Evolutionary conservation across 2,329 filamentous ascomycete genomes (phyloP), one percentile per base, ranked within the genome.

Genomic region (Hypocreales sp.): DNA sequence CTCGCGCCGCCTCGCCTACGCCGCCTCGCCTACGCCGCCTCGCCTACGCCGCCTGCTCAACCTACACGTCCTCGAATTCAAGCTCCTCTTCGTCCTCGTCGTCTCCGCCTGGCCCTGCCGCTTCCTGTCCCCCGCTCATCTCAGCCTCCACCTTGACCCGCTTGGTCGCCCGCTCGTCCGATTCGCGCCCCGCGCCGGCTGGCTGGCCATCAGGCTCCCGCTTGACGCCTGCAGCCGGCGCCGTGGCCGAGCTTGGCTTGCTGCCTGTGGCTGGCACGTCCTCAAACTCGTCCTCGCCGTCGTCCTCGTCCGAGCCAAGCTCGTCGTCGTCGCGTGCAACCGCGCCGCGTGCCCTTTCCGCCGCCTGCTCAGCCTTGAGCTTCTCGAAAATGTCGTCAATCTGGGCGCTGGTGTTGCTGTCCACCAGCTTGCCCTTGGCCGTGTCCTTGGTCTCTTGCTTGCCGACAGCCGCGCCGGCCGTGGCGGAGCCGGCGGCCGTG

Each of bases 341-440:
- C 11, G 38, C 37, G 18, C 44, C 42, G 22, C 47, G 38, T 8
- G 47, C 47, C 20, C 47, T 44, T 39, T 54, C 64, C 33, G 50
- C 63, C 31, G 47, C 60, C 46, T 76, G 66, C 35, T 73, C 69
- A 5, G 62, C 65, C 39, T 72, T 73, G 12, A 83, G 59, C 32
- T 66, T 67, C 20, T 67, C 67, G 45, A 80, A 83, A 31, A 79
- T 71, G 29, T 71, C 69, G 30, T 76, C 73, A 35, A 83, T 66
- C 31, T 66, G 61, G 22, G 66, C 58, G 17, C 63, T 58, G 33
- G 71, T 60, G 15, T 61, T 65, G 31, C 59, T 56, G n/a, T 64
- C 56, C 15, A 59, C 46, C 18, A 51, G 33, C 32, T 50, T 51
- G 20, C 38, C 34, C 25, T 48, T 40, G 13, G 50, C 45, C 6